Evolutionary conservation across 1,284 basidiomycete species (phyloP).

Genomic region (Ganoderma sp.): DNA sequence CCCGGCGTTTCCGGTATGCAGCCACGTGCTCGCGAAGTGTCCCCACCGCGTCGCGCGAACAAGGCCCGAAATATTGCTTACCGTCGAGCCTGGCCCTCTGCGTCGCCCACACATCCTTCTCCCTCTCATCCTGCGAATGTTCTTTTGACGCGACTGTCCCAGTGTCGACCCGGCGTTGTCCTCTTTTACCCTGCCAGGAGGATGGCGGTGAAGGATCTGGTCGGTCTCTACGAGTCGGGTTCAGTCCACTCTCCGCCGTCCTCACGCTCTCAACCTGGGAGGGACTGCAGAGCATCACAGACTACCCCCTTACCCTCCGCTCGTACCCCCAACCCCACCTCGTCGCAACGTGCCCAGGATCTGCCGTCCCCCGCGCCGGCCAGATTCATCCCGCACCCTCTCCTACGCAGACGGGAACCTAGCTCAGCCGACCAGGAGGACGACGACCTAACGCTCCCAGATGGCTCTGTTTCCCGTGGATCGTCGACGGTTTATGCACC

Average conservation of each 20-base stretch:
- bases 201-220: slow-evolving; percentile 43
- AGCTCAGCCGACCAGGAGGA: slow-evolving; percentile 34
- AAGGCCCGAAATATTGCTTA: too few species aligned
- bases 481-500: slow-evolving; percentile 8
- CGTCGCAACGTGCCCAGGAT: slow-evolving; percentile 5
- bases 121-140: slow-evolving; percentile 9
- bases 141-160: slow-evolving; percentile 5
- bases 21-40: slow-evolving; percentile 23
- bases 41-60: too few species aligned
- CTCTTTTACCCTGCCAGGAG: neutral
- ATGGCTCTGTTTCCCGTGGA: slow-evolving; percentile 11
- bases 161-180: neutral
- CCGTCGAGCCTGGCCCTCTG: neutral
- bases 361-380: slow-evolving; percentile 21
- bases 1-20: neutral
- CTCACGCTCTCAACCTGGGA: slow-evolving; percentile 4
- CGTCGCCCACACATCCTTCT: neutral
- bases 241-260: slow-evolving; percentile 16
- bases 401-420: slow-evolving; percentile 35
- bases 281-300: slow-evolving; percentile 15
- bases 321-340: neutral
- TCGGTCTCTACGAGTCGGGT: slow-evolving; percentile 39
- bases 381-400: slow-evolving; percentile 33
- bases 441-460: slow-evolving; percentile 27
- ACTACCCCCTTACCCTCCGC: neutral